Percentiles rank a stretch among this genome's conserved stretches.
These are phyloP conservation scores for Solanum aculeatissimum DNA, from an alignment of 305 asterid genomes.

Conservation along the genomic window DNA sequence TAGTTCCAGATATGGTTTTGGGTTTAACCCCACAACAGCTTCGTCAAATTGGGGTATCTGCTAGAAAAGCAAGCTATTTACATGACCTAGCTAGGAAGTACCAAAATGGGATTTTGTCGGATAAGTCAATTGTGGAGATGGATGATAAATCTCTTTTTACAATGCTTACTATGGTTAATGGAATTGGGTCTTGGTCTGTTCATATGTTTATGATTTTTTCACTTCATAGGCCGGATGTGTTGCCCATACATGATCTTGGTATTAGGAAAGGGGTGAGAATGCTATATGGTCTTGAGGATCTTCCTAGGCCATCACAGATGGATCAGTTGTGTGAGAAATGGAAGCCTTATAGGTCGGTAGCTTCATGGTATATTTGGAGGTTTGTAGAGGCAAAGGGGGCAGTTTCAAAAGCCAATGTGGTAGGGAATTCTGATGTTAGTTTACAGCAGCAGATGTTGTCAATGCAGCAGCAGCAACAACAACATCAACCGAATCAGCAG, in stretches of 20 bases:
- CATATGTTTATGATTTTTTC: constrained; percentile 97
- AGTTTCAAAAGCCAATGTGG: background rate
- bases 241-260: constrained; percentile 87
- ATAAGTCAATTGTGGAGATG: constrained; percentile 72
- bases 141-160: constrained; percentile 87
- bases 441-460: constrained; percentile 44
- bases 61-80: constrained; percentile 80
- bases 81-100: constrained; percentile 77
- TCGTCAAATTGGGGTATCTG: constrained; percentile 85
- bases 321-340: constrained; percentile 90
- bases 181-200: constrained; percentile 97
- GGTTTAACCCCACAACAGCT: constrained; percentile 64
- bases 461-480: constrained; percentile 62
- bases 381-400: constrained; percentile 52
- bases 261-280: constrained; percentile 88
- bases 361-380: constrained; percentile 98
- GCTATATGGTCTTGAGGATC: constrained; percentile 70
- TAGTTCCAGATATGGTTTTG: constrained; percentile 60
- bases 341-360: constrained; percentile 94
- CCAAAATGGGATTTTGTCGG: constrained; percentile 74
- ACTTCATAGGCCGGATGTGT: constrained; percentile 85
- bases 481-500: constrained; percentile 51
- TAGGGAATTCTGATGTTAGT: constrained; percentile 18
- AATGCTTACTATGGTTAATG: constrained; percentile 94
- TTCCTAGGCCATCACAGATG: constrained; percentile 93